Percentiles rank a stretch among this genome's conserved stretches.
These are phyloP conservation scores for Coemansia sp. DNA, from an alignment of 192 early-diverging fungal species.

Conservation along the genomic window DNA sequence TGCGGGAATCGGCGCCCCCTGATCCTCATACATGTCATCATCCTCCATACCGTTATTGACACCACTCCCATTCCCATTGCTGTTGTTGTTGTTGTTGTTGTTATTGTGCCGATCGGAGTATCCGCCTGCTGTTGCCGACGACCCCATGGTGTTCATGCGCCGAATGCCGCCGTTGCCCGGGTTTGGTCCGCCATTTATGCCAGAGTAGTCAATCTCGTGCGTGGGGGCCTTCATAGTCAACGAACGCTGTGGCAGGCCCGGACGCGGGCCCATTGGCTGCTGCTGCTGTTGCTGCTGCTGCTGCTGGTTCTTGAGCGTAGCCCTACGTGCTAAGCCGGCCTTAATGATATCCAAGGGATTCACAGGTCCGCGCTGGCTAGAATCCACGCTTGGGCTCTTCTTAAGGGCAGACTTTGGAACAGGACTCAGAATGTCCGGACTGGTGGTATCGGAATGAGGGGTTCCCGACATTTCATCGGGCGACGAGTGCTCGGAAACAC, in stretches of 20 bases:
- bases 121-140: constrained; percentile 1
- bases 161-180: neutral
- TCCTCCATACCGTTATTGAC: no score
- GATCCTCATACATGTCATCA: constrained; percentile 9
- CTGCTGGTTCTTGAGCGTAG: constrained; percentile 52
- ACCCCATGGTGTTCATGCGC: constrained; percentile 10
- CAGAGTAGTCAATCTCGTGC: constrained; percentile 16
- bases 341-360: constrained; percentile 55
- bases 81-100: constrained; percentile 7
- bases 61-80: neutral
- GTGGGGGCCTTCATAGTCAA: constrained; percentile 25
- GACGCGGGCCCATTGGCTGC: constrained; percentile 6
- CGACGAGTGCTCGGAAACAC: neutral
- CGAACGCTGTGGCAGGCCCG: constrained; percentile 34
- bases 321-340: constrained; percentile 44
- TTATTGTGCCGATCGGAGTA: constrained; percentile 4
- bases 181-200: constrained; percentile 6
- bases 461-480: neutral
- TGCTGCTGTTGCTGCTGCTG: constrained; percentile 24
- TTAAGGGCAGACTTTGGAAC: constrained; percentile 34
- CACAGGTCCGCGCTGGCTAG: constrained; percentile 21
- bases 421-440: constrained; percentile 10
- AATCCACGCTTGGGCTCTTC: constrained; percentile 12
- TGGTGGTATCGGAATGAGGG: constrained; percentile 4
- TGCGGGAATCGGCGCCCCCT: constrained; percentile 4